phyloP scores from a whole-genome alignment of 148 eudicot genomes.

The Rhododendron mucronatum region DNA sequence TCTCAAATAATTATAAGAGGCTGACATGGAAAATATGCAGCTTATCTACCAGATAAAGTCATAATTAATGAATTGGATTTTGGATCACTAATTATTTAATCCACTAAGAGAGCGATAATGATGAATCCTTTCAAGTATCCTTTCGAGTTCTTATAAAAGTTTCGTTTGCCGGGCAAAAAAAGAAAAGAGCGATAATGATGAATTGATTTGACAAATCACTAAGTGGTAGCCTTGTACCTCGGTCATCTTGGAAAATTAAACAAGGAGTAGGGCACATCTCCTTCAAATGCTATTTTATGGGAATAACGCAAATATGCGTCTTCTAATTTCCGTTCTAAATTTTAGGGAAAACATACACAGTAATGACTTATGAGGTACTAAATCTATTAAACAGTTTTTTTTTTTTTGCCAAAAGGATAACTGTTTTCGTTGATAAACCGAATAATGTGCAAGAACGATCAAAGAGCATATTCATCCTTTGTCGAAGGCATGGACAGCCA shows the following conservation, averaged over 20 bases:
- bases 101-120: background rate
- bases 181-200: no score
- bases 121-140: background rate
- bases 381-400: background rate
- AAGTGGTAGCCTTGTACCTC: background rate
- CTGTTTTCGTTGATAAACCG: no score
- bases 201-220: background rate
- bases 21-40: background rate
- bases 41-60: conserved; percentile 1
- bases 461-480: no score
- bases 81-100: background rate
- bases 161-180: no score
- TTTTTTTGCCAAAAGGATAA: no score
- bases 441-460: no score
- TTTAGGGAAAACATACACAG: background rate
- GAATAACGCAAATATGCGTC: background rate
- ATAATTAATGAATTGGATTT: background rate
- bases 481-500: no score
- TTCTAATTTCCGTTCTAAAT: background rate
- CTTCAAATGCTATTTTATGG: background rate
- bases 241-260: background rate
- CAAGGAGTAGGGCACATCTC: background rate
- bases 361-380: background rate
- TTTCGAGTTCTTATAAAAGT: no score
- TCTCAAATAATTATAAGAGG: background rate